Base-by-base conservation (phyloP, 352 stramenopile species). In the Pythium biforme region DNA sequence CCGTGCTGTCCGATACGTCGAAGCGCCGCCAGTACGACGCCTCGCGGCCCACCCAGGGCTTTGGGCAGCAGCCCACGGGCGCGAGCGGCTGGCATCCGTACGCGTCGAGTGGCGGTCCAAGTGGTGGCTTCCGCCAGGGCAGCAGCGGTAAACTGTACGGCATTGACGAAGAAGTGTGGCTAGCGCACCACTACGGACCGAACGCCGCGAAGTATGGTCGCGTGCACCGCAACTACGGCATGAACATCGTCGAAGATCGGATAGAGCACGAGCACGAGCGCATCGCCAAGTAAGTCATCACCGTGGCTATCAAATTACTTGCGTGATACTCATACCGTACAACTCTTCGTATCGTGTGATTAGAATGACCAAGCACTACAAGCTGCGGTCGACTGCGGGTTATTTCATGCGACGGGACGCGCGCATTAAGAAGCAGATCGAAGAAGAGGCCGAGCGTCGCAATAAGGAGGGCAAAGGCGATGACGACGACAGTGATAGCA, bases 121-220 rank as follows among this genome's bases (percentile, higher is more conserved):
- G n/a, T n/a, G n/a, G n/a, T n/a, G n/a, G 39, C 10, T 68, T 59
- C 17, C 53, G 61, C 0, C 61, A 59, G 25, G 69, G 75, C 59
- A 39, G 54, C 0, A 55, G 59, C 31, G 50, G 61, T 0, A 50
- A 33, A 9, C 45, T 90, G 49, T 90, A 92, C 55, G 86, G 86
- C 20, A 88, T 95, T 47, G 74, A 95, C 47, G 84, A 95, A 63
- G 81, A 92, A 19, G 75, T 93, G 25, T 95, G 86, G 86, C 77
- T 92, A 15, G 82, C 82, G 23, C 82, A 95, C 46, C 86, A 95
- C 54, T 95, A 95, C 52, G 86, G 86, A 11, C 71, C 73, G 2
- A 74, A 80, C 43, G 73, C 79, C 15, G 62, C 73, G 26, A 56
- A 69, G n/a, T 77, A 80, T n/a, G 64, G 70, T 19, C 70, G 66